Conservation (phyloP, 805 yeast species). For the Sungouiella blattae region DNA sequence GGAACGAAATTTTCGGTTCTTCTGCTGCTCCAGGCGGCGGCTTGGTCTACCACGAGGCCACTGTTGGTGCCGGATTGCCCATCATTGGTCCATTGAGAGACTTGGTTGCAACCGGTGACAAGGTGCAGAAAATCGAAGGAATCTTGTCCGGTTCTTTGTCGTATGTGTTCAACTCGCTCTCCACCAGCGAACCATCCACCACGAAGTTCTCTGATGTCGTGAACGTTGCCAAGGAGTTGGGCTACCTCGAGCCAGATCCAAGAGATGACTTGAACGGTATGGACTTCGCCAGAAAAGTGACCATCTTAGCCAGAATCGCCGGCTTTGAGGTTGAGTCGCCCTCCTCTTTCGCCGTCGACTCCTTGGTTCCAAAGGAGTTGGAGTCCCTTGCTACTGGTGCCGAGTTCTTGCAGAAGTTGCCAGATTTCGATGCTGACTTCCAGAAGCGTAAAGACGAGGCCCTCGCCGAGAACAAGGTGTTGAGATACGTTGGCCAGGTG, state of each 20-base stretch:
- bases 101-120: conserved; percentile 88
- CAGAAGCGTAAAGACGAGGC: conserved; percentile 79
- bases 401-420: conserved; percentile 78
- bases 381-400: conserved; percentile 69
- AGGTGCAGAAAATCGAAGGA: conserved; percentile 88
- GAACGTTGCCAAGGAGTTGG: conserved; percentile 79
- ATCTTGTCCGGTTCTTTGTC: conserved; percentile 95
- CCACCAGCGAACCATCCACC: conserved; percentile 57
- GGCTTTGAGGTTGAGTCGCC: conserved; percentile 86
- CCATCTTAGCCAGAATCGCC: conserved; percentile 89
- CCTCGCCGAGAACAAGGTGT: conserved; percentile 75
- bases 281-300: conserved; percentile 97
- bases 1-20: conserved; percentile 69
- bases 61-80: conserved; percentile 98
- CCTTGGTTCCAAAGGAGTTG: conserved; percentile 83
- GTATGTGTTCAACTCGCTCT: conserved; percentile 90
- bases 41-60: conserved; percentile 94
- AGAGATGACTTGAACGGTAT: conserved; percentile 97
- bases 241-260: conserved; percentile 99
- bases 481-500: conserved; percentile 90
- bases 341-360: conserved; percentile 88
- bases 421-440: conserved; percentile 77
- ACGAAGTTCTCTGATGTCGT: conserved; percentile 89
- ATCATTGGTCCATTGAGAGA: conserved; percentile 86
- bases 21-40: conserved; percentile 56